Evolutionary conservation across 176 grass and related monocot species (phyloP), one percentile per base, ranked within the genome.

Genomic region (Oryza glaberrima): DNA sequence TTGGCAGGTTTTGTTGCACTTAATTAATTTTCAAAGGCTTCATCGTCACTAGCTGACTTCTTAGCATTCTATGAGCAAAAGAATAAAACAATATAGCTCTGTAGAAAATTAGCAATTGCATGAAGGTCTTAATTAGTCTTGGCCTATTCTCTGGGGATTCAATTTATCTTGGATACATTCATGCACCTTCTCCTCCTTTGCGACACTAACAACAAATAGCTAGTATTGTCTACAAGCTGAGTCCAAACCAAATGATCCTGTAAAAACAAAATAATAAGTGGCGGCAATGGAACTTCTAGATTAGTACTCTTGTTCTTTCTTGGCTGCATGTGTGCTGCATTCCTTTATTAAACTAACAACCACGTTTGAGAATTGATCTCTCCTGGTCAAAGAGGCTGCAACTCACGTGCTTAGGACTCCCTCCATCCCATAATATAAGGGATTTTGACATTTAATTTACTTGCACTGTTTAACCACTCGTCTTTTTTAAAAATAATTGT

Each of bases 371-470:
- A 54, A 73, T 40, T 40, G 68, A 51, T 86, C 54, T 11, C 38
- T 40, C 7, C 44, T 67, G 69, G 79, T 83, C 75, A 86, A 83
- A 86, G 84, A 32, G 79, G 75, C 61, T 83, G 74, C 79, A 63
- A 10, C 73, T 90, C 83, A 90, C 88, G 14, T 82, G 46, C 20
- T 65, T n/a, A 46, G 15, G 75, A 69, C 20, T 74, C 35, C 0
- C 30, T 32, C 2, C 30, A 0, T 32, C 30, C 30, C 30, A 2
- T 32, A 32, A 32, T 32, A 28, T 2, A 28, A 28, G 28, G 1
- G 1, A 1, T 28, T 28, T 28, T 28, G 28, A 28, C 1, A 28
- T 28, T 28, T 30, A 30, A 30, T 30, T 32, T 32, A 2, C 30
- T 32, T 32, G 30, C 0, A 32, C 30, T 32, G 2, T 32, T 0